Evolutionary conservation across 805 yeast genomes (phyloP).

Genomic region (Debaryomyces maramus): DNA sequence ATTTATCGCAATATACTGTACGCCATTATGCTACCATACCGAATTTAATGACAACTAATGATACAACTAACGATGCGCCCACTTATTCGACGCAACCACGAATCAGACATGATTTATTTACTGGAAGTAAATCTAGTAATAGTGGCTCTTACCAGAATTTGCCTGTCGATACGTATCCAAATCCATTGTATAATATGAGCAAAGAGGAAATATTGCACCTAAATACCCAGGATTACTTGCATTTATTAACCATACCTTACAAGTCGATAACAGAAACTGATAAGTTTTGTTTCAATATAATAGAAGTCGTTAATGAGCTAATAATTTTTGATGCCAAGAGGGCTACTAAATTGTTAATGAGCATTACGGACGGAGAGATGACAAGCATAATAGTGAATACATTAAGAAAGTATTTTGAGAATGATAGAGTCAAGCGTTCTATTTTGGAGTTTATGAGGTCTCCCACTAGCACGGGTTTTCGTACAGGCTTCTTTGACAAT

Average conservation of each 20-base stretch:
- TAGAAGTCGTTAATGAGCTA: constrained; percentile 29
- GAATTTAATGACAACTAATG: neutral
- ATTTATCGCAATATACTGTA: neutral
- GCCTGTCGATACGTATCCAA: constrained; percentile 26
- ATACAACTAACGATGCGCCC: neutral
- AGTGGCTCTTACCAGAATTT: constrained; percentile 9
- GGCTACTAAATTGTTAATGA: constrained; percentile 19
- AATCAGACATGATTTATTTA: constrained; percentile 17
- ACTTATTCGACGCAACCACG: neutral
- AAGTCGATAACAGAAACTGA: constrained; percentile 24
- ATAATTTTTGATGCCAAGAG: constrained; percentile 26
- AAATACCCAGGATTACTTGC: constrained; percentile 19
- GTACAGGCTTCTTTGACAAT: constrained; percentile 18
- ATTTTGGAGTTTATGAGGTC: constrained; percentile 26
- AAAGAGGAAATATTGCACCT: constrained; percentile 26
- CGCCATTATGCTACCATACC: neutral
- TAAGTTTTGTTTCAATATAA: constrained; percentile 27
- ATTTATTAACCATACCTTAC: constrained; percentile 28
- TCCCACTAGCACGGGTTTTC: constrained; percentile 19
- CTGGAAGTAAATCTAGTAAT: constrained; percentile 5
- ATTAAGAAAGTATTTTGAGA: constrained; percentile 15
- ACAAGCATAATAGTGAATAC: constrained; percentile 15
- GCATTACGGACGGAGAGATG: constrained; percentile 20
- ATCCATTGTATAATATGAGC: constrained; percentile 33
- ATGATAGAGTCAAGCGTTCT: constrained; percentile 25